Percentiles rank a stretch among this genome's conserved stretches.
Conservation (phyloP, 2,329 filamentous ascomycete genomes). For the Colletotrichum simmondsii region DNA sequence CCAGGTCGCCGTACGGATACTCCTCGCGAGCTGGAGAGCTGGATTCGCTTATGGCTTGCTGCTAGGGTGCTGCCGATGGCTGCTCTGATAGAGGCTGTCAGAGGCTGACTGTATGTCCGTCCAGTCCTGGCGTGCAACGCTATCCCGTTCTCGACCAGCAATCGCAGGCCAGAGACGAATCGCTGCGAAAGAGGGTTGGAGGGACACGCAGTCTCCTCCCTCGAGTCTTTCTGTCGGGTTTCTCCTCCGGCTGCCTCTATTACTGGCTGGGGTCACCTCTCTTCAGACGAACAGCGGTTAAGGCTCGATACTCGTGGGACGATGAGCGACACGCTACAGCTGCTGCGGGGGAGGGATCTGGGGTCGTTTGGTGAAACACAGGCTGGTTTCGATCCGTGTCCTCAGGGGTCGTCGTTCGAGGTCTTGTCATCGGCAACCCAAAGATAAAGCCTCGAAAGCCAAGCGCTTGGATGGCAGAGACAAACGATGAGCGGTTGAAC, state of each 20-base stretch:
- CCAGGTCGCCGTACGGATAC: slow-evolving; percentile 19
- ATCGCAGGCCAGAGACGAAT: slow-evolving; percentile 6
- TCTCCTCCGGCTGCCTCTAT: background rate
- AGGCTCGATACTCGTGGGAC: background rate
- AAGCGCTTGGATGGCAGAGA: background rate
- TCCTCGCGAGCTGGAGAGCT: background rate
- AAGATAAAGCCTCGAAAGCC: background rate
- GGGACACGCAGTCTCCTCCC: background rate
- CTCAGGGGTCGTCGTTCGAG: slow-evolving; percentile 1
- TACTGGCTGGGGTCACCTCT: background rate
- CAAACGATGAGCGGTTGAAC: background rate
- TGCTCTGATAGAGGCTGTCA: slow-evolving; percentile 17
- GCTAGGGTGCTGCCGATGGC: slow-evolving; percentile 26
- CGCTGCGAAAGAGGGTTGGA: background rate
- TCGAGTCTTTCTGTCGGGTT: background rate
- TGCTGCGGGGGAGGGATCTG: slow-evolving; percentile 33
- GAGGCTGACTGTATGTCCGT: slow-evolving; percentile 8
- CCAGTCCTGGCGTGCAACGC: slow-evolving; percentile 26
- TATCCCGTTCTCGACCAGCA: slow-evolving; percentile 29
- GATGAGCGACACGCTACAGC: slow-evolving; percentile 22
- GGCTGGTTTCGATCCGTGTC: slow-evolving; percentile 28
- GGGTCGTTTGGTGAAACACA: slow-evolving; percentile 33
- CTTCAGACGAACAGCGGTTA: slow-evolving; percentile 32
- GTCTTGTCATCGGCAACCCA: background rate
- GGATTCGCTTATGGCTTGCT: slow-evolving; percentile 20